These are phyloP conservation scores for Catunica adiposa DNA, from an alignment of 2,329 filamentous ascomycete genomes.

Conservation along the genomic window DNA sequence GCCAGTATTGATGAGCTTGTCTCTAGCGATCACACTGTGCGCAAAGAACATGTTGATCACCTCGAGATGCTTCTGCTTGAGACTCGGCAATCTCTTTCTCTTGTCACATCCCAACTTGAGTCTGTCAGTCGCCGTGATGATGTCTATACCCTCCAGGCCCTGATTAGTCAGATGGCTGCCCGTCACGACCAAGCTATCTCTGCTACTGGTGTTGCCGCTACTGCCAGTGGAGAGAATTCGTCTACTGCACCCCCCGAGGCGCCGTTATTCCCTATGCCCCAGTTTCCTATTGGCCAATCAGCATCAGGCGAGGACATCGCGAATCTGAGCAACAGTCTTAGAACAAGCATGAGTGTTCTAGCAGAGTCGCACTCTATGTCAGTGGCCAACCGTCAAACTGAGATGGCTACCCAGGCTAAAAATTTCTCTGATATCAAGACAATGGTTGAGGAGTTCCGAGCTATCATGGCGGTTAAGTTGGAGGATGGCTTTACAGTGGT, in stretches of 20 bases:
- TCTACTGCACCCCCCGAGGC: not conserved
- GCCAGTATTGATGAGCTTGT: slow-evolving; percentile 68
- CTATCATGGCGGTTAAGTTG: slow-evolving; percentile 59
- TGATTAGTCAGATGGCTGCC: slow-evolving; percentile 61
- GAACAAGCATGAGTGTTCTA: slow-evolving; percentile 25
- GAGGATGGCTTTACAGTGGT: slow-evolving; percentile 57
- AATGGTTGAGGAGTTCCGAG: slow-evolving; percentile 63
- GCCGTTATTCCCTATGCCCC: not conserved
- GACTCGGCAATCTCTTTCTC: slow-evolving; percentile 54
- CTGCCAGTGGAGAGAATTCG: not conserved
- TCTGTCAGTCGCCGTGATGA: slow-evolving; percentile 63
- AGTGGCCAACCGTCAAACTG: slow-evolving; percentile 68
- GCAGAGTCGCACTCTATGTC: slow-evolving; percentile 61
- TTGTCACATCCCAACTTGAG: slow-evolving; percentile 50
- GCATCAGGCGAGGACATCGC: slow-evolving; percentile 11
- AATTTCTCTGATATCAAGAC: slow-evolving; percentile 64
- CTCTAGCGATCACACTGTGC: slow-evolving; percentile 52
- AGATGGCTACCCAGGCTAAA: slow-evolving; percentile 63
- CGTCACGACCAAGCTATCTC: slow-evolving; percentile 60
- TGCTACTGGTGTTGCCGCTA: slow-evolving; percentile 17
- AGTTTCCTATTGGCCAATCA: slow-evolving; percentile 9
- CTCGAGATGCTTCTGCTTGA: slow-evolving; percentile 53
- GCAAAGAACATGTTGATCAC: slow-evolving; percentile 46
- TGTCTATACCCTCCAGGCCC: slow-evolving; percentile 55
- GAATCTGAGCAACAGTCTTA: slow-evolving; percentile 13